Percentiles rank a stretch among this genome's conserved stretches.
Conservation (phyloP, 345 rosid genomes). For the Dipteronia sinensis region DNA sequence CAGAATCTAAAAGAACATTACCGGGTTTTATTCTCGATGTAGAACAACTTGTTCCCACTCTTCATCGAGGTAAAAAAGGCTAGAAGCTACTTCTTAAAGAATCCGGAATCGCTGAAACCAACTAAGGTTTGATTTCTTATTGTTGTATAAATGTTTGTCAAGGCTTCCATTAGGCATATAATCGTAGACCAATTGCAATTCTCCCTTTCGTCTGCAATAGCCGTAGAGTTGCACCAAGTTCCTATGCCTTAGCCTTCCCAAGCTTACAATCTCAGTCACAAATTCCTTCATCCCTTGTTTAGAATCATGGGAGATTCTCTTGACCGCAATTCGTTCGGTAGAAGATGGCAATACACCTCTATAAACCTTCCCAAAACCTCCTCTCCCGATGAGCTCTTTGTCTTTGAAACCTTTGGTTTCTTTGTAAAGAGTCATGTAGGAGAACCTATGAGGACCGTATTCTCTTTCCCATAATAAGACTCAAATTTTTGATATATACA, state of each 20-base stretch:
- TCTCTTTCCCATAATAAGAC: too few species aligned
- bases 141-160: slow-evolving; percentile 41
- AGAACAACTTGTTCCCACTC: slow-evolving; percentile 52
- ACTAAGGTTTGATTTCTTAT: slow-evolving; percentile 29
- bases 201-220: slow-evolving; percentile 57
- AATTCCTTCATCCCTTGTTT: slow-evolving; percentile 53
- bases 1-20: slow-evolving; percentile 44
- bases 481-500: too few species aligned
- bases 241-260: slow-evolving; percentile 54
- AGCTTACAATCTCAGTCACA: slow-evolving; percentile 43
- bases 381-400: slow-evolving; percentile 45
- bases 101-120: slow-evolving; percentile 45
- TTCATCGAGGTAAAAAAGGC: slow-evolving; percentile 45
- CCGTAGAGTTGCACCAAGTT: slow-evolving; percentile 58
- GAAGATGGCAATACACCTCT: slow-evolving; percentile 48
- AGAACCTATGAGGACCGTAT: slow-evolving; percentile 57
- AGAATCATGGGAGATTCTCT: slow-evolving; percentile 47
- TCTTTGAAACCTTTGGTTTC: slow-evolving; percentile 68
- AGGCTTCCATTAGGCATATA: slow-evolving; percentile 69
- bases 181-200: slow-evolving; percentile 57
- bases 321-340: slow-evolving; percentile 52
- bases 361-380: slow-evolving; percentile 61
- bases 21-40: slow-evolving; percentile 44
- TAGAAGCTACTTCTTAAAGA: slow-evolving; percentile 47
- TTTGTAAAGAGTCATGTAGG: slow-evolving; percentile 50